These are phyloP conservation scores for Iris macrosiphon DNA, from an alignment of 106 monocot species.

Conservation along the genomic window DNA sequence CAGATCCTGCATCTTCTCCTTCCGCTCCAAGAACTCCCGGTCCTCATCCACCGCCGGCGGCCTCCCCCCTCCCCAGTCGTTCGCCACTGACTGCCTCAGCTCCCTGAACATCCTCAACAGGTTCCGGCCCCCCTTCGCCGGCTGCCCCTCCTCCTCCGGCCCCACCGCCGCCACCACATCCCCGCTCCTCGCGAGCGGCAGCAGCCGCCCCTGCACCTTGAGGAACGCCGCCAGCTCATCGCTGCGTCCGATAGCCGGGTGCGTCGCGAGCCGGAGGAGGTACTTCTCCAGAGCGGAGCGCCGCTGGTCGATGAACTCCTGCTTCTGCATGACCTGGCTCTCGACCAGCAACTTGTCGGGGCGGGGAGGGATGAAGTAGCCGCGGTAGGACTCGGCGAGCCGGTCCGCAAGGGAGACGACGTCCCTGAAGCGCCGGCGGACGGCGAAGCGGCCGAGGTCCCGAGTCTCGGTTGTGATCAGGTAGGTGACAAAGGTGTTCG, in stretches of 20 bases:
- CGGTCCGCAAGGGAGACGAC: conserved; percentile 84
- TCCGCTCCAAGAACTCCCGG: conserved; percentile 74
- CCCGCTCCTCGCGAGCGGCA: conserved; percentile 32
- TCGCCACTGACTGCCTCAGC: conserved; percentile 79
- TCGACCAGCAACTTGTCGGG: conserved; percentile 94
- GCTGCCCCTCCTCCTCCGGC: conserved; percentile 54
- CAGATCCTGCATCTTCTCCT: conserved; percentile 71
- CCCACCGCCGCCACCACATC: conserved; percentile 41
- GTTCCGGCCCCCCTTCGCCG: conserved; percentile 72
- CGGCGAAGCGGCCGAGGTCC: conserved; percentile 11
- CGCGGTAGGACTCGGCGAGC: conserved; percentile 80
- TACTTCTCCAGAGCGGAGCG: conserved; percentile 76
- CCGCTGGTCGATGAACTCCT: conserved; percentile 92
- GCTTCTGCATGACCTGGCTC: conserved; percentile 97
- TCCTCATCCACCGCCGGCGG: conserved; percentile 73
- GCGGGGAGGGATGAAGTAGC: conserved; percentile 71
- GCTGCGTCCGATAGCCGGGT: conserved; percentile 68
- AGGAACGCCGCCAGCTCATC: conserved; percentile 71
- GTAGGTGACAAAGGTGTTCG: conserved; percentile 66
- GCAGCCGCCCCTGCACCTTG: conserved; percentile 34
- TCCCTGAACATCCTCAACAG: conserved; percentile 87
- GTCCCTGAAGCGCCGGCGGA: conserved; percentile 85
- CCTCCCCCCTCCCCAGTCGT: conserved; percentile 67
- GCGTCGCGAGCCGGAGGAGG: conserved; percentile 49
- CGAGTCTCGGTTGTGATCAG: conserved; percentile 43